These are phyloP conservation scores for Crepidotus variabilis DNA, from an alignment of 768 basidiomycete species.

Conservation along the genomic window DNA sequence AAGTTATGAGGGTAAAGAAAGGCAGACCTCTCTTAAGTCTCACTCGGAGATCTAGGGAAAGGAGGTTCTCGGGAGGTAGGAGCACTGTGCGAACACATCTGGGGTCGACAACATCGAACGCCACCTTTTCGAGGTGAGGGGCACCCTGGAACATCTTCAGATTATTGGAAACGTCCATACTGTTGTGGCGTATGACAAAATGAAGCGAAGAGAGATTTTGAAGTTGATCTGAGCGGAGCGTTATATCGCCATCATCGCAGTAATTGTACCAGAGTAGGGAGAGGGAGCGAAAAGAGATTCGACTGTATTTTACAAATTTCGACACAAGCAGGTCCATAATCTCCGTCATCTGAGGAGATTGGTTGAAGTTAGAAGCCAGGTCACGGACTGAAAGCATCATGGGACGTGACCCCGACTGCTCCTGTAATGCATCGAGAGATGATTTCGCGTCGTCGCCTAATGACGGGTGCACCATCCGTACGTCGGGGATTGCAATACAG, in stretches of 20 bases:
- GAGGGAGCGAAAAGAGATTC: background rate
- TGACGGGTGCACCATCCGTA: too few species aligned
- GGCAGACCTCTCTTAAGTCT: background rate
- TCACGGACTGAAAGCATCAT: background rate
- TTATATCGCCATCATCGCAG: background rate
- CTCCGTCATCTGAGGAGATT: background rate
- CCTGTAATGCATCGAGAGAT: too few species aligned
- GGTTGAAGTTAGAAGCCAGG: background rate
- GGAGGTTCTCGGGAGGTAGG: background rate
- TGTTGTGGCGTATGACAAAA: background rate
- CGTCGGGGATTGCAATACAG: too few species aligned
- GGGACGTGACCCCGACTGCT: background rate
- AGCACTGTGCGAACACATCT: background rate
- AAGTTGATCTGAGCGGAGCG: background rate
- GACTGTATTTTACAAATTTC: background rate
- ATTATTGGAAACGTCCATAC: background rate
- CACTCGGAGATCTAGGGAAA: background rate
- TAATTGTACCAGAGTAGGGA: background rate
- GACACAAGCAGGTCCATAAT: background rate
- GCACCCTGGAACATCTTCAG: background rate
- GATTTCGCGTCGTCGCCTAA: too few species aligned
- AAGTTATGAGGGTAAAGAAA: background rate
- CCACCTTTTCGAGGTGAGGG: background rate
- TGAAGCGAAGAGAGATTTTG: background rate
- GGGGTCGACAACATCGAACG: background rate